Percentiles rank a stretch among this genome's conserved stretches.
These are phyloP conservation scores for Elsinoe perseae DNA, from an alignment of 2,329 filamentous ascomycete genomes.

Conservation along the genomic window DNA sequence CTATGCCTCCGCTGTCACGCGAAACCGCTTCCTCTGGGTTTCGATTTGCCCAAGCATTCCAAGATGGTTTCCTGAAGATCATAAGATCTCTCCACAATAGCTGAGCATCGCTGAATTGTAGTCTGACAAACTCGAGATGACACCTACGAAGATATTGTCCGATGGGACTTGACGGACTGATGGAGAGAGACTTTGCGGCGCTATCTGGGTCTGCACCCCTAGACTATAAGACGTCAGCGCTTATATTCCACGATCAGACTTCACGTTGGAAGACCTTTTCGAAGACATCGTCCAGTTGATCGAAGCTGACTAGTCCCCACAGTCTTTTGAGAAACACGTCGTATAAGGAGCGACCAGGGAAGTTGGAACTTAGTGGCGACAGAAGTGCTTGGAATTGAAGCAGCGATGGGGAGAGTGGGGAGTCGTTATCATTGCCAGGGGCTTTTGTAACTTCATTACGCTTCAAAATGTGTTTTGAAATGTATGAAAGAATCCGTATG, in stretches of 20 bases:
- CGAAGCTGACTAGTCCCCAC: slow-evolving; percentile 75
- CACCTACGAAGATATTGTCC: slow-evolving; percentile 72
- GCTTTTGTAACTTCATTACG: slow-evolving; percentile 7
- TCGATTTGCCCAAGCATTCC: slow-evolving; percentile 50
- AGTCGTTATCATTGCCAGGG: background rate
- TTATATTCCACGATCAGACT: background rate
- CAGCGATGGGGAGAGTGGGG: slow-evolving; percentile 33
- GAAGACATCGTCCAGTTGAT: slow-evolving; percentile 63
- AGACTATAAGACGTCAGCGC: background rate
- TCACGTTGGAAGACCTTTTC: slow-evolving; percentile 24
- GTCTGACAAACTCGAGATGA: slow-evolving; percentile 67
- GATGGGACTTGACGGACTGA: slow-evolving; percentile 63
- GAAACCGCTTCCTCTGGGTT: slow-evolving; percentile 36
- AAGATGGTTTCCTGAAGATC: slow-evolving; percentile 69
- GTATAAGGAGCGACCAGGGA: slow-evolving; percentile 77
- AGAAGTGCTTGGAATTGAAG: slow-evolving; percentile 25
- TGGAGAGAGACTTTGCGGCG: slow-evolving; percentile 24
- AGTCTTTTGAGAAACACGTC: slow-evolving; percentile 73
- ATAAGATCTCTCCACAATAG: slow-evolving; percentile 78
- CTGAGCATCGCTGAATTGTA: slow-evolving; percentile 72
- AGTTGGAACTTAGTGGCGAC: slow-evolving; percentile 39
- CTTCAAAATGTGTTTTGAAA: slow-evolving; percentile 55
- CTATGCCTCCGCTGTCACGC: slow-evolving; percentile 20
- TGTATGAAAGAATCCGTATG: slow-evolving; percentile 68
- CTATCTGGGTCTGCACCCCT: slow-evolving; percentile 28